Percentiles rank a stretch among this genome's conserved stretches.
Evolutionary conservation across 768 basidiomycete genomes (phyloP).

Genomic region (Boletus sp.): DNA sequence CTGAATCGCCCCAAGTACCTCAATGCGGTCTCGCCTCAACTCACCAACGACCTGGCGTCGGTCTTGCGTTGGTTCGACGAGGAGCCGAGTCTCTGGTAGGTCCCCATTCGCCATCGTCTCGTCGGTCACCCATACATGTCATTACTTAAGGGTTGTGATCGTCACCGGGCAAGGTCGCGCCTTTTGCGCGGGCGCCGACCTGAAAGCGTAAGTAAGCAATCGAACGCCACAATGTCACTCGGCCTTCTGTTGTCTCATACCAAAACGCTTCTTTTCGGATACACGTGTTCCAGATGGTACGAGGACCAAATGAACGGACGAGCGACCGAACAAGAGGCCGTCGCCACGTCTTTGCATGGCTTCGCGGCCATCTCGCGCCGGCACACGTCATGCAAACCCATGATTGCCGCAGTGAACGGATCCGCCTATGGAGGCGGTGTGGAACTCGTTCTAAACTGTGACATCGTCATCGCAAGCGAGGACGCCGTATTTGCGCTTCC

Average conservation of each 20-base stretch:
- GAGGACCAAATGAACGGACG: slow-evolving; percentile 45
- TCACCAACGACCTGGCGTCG: slow-evolving; percentile 50
- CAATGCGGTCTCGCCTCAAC: slow-evolving; percentile 70
- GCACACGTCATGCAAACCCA: slow-evolving; percentile 58
- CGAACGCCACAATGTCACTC: neutral
- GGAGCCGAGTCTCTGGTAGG: slow-evolving; percentile 70
- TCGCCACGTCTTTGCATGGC: slow-evolving; percentile 47
- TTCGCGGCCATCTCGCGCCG: slow-evolving; percentile 76
- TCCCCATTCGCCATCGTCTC: neutral
- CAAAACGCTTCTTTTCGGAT: neutral
- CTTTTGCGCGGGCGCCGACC: slow-evolving; percentile 81
- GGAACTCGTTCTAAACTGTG: slow-evolving; percentile 73
- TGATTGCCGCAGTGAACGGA: slow-evolving; percentile 82
- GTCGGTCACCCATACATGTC: neutral
- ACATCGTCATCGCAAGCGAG: slow-evolving; percentile 67
- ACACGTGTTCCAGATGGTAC: slow-evolving; percentile 51
- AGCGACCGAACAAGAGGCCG: slow-evolving; percentile 42
- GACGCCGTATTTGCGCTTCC: slow-evolving; percentile 72
- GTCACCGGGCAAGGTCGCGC: slow-evolving; percentile 69
- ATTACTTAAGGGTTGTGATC: slow-evolving; percentile 59
- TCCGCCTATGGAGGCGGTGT: slow-evolving; percentile 66
- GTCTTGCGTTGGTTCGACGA: slow-evolving; percentile 73
- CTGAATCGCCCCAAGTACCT: slow-evolving; percentile 68
- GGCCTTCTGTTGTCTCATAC: neutral
- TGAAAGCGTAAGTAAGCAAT: slow-evolving; percentile 55